Evolutionary conservation across 768 basidiomycete species (phyloP), one percentile per base, ranked within the genome.

Genomic region (Scleroderma bovista): DNA sequence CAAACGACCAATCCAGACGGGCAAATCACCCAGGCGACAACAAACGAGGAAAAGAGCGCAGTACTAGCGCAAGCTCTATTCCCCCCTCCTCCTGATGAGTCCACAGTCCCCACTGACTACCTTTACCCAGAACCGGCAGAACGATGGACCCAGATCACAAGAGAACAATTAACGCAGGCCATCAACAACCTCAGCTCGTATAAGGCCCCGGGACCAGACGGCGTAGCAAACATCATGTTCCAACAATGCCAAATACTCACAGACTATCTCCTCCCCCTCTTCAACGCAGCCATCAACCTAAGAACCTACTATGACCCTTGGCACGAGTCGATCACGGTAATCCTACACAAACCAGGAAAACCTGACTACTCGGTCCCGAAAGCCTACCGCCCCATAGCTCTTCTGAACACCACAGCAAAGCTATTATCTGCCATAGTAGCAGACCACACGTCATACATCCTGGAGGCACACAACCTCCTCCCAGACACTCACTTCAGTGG

Each of bases 401-500:
- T 75, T 0, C 55, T 72, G 3, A 56, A 69, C 39, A 66, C 64
- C 0, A 50, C 55, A 74, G 1, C 59, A 0, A 75, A 74, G 38
- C n/a, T 68, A 1, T 63, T 67, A 0, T 54, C 57, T 9, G 23
- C 58, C 12, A 46, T 51, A 1, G 39, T 69, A 0, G 57, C 66
- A 2, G 59, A 63, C 6, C 53, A 64, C 16, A 20, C 73, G 0
- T 43, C 54, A 16, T 9, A 29, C 9, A 15, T 66, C 2, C 49
- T 59, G 0, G 70, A 77, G 52, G 29, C 53, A 2, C 53, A 68
- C 22, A 15, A 62, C 0, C 52, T 75, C 1, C 60, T 76, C 2
- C 72, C 72, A 0, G 23, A 44, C 0, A 63, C 39, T 6, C 71
- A 76, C 44, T 75, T 73, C 45, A 69, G 75, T 0, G 68, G 69